These are phyloP conservation scores for Lenzites betulinus DNA, from an alignment of 768 basidiomycete genomes.

Conservation along the genomic window DNA sequence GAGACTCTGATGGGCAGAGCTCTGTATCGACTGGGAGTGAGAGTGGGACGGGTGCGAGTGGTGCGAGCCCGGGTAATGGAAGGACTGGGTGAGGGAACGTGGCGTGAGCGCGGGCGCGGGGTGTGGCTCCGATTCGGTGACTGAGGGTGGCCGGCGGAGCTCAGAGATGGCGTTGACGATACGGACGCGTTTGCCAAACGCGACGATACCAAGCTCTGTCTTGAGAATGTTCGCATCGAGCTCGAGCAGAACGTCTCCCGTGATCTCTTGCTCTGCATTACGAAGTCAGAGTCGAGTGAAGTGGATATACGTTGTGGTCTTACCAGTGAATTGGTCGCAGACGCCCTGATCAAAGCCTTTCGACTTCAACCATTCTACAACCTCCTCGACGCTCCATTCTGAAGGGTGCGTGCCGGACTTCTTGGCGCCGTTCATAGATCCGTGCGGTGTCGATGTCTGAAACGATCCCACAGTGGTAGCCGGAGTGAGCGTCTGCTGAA, in stretches of 20 bases:
- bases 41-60: constrained; percentile 39
- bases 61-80: constrained; percentile 24
- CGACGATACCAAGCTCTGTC: constrained; percentile 87
- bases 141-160: constrained; percentile 70
- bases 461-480: constrained; percentile 25
- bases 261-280: constrained; percentile 91
- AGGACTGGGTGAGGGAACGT: constrained; percentile 27
- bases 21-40: constrained; percentile 34
- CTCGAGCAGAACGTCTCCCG: constrained; percentile 94
- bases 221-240: constrained; percentile 92
- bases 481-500: constrained; percentile 30
- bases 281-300: not conserved
- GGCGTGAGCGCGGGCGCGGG: constrained; percentile 22
- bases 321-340: constrained; percentile 85
- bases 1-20: constrained; percentile 36
- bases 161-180: constrained; percentile 93
- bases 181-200: constrained; percentile 92
- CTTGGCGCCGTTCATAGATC: constrained; percentile 21
- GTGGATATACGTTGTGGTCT: constrained; percentile 28
- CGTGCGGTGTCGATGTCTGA: constrained; percentile 14
- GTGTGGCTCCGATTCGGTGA: constrained; percentile 50
- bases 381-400: constrained; percentile 88
- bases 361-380: constrained; percentile 81
- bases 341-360: constrained; percentile 87
- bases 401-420: constrained; percentile 49